These are phyloP conservation scores for Phylloporus scabripes DNA, from an alignment of 768 basidiomycete genomes.

Conservation along the genomic window DNA sequence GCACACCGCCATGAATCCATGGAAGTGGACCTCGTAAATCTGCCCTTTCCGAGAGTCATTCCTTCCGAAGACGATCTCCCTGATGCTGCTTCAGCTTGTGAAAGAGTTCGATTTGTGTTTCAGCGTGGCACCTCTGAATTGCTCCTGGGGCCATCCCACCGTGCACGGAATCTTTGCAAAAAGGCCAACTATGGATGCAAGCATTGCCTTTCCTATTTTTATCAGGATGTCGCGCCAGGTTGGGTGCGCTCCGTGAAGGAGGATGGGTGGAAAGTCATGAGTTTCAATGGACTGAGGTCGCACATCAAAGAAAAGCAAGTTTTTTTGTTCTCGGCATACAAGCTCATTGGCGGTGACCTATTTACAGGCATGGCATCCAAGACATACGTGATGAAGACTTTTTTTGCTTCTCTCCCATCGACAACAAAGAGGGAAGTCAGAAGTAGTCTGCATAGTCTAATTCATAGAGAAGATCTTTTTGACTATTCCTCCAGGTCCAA, in stretches of 20 bases:
- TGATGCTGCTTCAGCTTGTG: background rate
- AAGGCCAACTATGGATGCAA: conserved; percentile 46
- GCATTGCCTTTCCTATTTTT: conserved; percentile 36
- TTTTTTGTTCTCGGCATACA: background rate
- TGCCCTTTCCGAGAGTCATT: fast-evolving
- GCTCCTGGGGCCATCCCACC: conserved; percentile 14
- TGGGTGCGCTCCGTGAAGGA: background rate
- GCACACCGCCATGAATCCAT: conserved; percentile 57
- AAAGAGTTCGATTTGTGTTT: conserved; percentile 5
- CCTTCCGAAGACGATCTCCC: background rate
- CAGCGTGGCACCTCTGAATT: conserved; percentile 20
- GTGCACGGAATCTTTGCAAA: conserved; percentile 29
- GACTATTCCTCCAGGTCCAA: no score
- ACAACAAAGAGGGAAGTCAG: no score
- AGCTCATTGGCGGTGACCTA: conserved; percentile 2
- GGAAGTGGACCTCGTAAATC: conserved; percentile 33
- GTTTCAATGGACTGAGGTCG: conserved; percentile 54
- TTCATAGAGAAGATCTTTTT: background rate
- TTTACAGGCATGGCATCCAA: conserved; percentile 44
- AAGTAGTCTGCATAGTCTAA: background rate
- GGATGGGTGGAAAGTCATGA: conserved; percentile 29
- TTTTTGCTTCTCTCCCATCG: conserved; percentile 22
- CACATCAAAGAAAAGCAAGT: conserved; percentile 60
- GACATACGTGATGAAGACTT: conserved; percentile 53
- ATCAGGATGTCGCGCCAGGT: background rate